phyloP scores from a whole-genome alignment of 1,139 yeast genomes.

The Hyphopichia burtonii region DNA sequence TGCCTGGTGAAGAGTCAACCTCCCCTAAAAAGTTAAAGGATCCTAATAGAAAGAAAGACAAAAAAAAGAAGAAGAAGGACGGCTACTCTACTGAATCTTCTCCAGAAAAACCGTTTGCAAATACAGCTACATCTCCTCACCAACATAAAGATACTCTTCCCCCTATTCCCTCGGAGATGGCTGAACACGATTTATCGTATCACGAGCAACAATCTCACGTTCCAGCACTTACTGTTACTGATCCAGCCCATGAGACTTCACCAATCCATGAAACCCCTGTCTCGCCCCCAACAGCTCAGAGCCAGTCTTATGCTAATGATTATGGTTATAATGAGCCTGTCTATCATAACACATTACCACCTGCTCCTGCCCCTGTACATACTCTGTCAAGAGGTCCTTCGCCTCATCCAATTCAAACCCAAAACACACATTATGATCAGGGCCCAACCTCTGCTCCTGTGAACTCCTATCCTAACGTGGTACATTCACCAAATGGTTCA shows the following conservation, averaged over 20 bases:
- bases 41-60: slow-evolving; percentile 5
- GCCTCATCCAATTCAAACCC: background rate
- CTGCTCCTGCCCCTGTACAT: background rate
- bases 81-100: background rate
- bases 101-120: background rate
- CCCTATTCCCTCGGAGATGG: background rate
- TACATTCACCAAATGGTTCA: background rate
- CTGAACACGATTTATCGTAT: background rate
- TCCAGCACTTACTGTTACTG: background rate
- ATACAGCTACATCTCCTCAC: background rate
- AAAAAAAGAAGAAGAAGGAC: slow-evolving; percentile 1
- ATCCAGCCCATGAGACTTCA: background rate
- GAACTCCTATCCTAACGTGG: background rate
- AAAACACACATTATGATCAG: background rate
- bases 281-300: background rate
- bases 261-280: slow-evolving; percentile 1
- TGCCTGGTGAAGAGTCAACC: background rate
- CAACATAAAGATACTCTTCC: background rate
- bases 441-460: background rate
- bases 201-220: background rate
- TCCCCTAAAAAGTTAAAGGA: slow-evolving; percentile 4
- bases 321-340: slow-evolving; percentile 1
- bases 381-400: background rate
- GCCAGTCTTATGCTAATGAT: background rate
- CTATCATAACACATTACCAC: background rate